phyloP scores from a whole-genome alignment of 1,284 basidiomycete genomes.

The Cystobasidium sp. region DNA sequence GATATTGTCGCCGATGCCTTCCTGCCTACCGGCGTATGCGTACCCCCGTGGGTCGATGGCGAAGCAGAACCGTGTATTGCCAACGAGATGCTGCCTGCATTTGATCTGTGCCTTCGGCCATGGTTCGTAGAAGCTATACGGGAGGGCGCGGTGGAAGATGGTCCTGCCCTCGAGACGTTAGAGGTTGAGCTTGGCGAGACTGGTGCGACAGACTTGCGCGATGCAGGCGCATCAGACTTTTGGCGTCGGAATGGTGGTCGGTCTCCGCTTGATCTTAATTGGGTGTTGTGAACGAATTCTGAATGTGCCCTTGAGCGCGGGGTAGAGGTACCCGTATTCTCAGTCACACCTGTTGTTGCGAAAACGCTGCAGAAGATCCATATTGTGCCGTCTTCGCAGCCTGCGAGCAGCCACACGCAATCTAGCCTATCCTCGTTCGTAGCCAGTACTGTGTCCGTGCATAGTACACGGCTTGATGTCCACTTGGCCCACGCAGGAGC shows the following conservation, averaged over 20 bases:
- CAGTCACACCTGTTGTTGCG: not conserved
- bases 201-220: not conserved
- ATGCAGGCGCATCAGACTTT: conserved; percentile 1
- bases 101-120: not conserved
- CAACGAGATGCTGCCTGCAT: conserved; percentile 32
- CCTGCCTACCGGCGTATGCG: conserved; percentile 21
- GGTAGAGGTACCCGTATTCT: not conserved
- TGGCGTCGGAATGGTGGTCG: conserved; percentile 5
- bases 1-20: conserved; percentile 45
- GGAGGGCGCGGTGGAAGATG: not conserved
- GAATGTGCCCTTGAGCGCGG: conserved; percentile 11
- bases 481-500: conserved; percentile 33
- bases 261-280: not conserved
- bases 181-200: conserved; percentile 7
- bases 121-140: not conserved
- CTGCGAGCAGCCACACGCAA: conserved; percentile 42
- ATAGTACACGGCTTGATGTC: conserved; percentile 32
- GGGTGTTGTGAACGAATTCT: not conserved
- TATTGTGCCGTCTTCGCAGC: conserved; percentile 40
- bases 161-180: conserved; percentile 6
- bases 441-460: conserved; percentile 27
- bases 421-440: conserved; percentile 40
- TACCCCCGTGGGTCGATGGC: conserved; percentile 14
- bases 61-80: conserved; percentile 21
- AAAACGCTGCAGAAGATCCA: conserved; percentile 41